Conservation (phyloP, 2,329 filamentous ascomycete genomes). For the Aspergillus costaricaensis region DNA sequence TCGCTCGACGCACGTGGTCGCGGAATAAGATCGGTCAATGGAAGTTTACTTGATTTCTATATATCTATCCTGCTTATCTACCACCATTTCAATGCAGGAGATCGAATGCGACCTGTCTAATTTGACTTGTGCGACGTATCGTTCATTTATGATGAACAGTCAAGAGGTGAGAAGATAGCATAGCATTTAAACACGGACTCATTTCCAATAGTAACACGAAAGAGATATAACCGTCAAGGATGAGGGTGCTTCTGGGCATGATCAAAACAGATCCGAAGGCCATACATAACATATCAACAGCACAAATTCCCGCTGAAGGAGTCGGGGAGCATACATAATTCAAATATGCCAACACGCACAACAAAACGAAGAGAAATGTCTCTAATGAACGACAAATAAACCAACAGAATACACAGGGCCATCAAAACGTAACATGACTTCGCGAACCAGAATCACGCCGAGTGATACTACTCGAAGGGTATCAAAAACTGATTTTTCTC, state of each 20-base stretch:
- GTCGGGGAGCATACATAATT: not conserved
- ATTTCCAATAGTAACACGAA: not conserved
- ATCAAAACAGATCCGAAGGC: not conserved
- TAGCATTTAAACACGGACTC: slow-evolving; percentile 1
- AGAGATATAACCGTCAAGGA: not conserved
- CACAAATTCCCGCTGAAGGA: slow-evolving; percentile 9
- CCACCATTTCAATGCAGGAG: not conserved
- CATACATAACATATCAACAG: not conserved
- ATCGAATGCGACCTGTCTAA: not conserved
- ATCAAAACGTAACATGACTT: slow-evolving; percentile 45
- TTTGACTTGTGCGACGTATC: not conserved
- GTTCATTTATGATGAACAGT: not conserved
- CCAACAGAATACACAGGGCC: slow-evolving; percentile 27
- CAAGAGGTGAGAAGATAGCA: not conserved
- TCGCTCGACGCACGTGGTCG: not conserved
- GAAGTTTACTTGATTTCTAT: too few species aligned
- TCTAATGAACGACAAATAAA: slow-evolving; percentile 8
- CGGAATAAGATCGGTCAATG: not conserved
- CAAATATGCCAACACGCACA: slow-evolving; percentile 7
- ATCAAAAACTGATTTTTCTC: slow-evolving; percentile 38
- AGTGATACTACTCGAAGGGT: slow-evolving; percentile 43
- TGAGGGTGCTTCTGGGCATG: not conserved
- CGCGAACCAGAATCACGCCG: slow-evolving; percentile 37
- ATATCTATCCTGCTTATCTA: too few species aligned
- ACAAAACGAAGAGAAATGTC: not conserved